phyloP scores from a whole-genome alignment of 2,329 filamentous ascomycete species.

The Microcyclospora tardicrescens region DNA sequence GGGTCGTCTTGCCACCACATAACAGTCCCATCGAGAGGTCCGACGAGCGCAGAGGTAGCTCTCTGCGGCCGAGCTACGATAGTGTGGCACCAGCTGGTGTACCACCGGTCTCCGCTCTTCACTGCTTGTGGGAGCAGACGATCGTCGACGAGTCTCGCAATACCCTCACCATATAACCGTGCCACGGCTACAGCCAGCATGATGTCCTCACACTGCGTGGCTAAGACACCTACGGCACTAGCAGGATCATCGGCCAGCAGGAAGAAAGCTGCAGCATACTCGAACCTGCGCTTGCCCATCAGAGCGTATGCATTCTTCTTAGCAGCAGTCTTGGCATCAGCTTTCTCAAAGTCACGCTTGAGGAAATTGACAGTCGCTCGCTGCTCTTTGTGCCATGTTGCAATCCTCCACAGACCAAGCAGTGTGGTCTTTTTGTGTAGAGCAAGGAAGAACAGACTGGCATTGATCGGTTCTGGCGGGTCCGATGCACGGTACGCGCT shows the following conservation, averaged over 20 bases:
- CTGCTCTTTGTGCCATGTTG: conserved; percentile 79
- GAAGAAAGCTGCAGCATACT: conserved; percentile 94
- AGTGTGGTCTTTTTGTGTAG: conserved; percentile 78
- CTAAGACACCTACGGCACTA: conserved; percentile 74
- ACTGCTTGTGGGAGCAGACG: conserved; percentile 67
- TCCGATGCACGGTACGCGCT: conserved; percentile 88
- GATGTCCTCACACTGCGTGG: conserved; percentile 75
- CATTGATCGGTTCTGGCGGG: conserved; percentile 79
- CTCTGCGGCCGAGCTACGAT: conserved; percentile 71
- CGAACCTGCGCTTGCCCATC: conserved; percentile 80
- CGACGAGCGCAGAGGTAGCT: conserved; percentile 62
- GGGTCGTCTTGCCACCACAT: conserved; percentile 70
- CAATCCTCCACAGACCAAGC: conserved; percentile 89
- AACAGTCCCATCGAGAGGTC: conserved; percentile 60
- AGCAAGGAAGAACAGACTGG: conserved; percentile 82
- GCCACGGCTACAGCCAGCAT: conserved; percentile 82
- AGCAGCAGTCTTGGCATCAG: conserved; percentile 76
- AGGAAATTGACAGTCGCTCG: conserved; percentile 64
- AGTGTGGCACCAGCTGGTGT: conserved; percentile 92
- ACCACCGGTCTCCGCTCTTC: conserved; percentile 77
- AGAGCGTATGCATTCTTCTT: conserved; percentile 94
- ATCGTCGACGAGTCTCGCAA: conserved; percentile 63
- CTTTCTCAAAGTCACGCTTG: conserved; percentile 79
- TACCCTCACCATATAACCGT: conserved; percentile 68
- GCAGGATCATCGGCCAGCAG: conserved; percentile 72